Evolutionary conservation across 306 rosid genomes (phyloP).

Genomic region (Chamaecrista fasciculata): DNA sequence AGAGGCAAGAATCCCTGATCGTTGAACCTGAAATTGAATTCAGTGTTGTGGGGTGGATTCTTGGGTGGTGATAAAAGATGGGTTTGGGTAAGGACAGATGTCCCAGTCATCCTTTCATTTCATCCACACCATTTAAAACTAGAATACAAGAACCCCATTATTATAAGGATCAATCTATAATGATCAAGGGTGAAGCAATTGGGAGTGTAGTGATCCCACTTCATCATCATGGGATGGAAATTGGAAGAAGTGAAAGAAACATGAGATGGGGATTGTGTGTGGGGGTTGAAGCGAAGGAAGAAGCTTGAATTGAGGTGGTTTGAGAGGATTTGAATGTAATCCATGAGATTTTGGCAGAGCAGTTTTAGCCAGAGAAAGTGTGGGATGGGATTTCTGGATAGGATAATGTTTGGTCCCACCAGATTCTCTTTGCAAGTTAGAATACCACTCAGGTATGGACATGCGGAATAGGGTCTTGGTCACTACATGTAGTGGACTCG

Average conservation of each 20-base stretch:
- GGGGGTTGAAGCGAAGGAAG: conserved; percentile 27
- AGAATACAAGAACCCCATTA: conserved; percentile 6
- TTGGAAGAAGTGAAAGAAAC: conserved; percentile 2
- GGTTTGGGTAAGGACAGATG: conserved; percentile 65
- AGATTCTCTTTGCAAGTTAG: conserved; percentile 23
- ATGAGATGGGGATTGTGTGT: conserved; percentile 5
- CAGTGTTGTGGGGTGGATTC: conserved; percentile 44
- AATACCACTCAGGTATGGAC: conserved; percentile 39
- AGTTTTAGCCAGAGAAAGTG: conserved; percentile 43
- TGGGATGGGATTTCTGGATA: conserved; percentile 63
- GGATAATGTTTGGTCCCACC: conserved; percentile 61
- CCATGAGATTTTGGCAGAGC: conserved; percentile 51
- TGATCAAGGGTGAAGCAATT: not conserved
- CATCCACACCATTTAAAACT: conserved; percentile 48
- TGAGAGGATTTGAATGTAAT: conserved; percentile 45
- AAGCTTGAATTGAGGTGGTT: not conserved
- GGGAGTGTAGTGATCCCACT: conserved; percentile 10
- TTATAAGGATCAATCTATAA: too few species aligned
- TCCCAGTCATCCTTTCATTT: conserved; percentile 69
- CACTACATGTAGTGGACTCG: not conserved
- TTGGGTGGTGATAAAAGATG: conserved; percentile 45
- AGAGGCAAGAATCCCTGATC: conserved; percentile 56
- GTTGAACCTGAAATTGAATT: conserved; percentile 45
- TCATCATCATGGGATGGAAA: not conserved
- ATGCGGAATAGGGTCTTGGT: conserved; percentile 21